Conservation (phyloP, 1,284 basidiomycete genomes). For the Tilletia horrida region DNA sequence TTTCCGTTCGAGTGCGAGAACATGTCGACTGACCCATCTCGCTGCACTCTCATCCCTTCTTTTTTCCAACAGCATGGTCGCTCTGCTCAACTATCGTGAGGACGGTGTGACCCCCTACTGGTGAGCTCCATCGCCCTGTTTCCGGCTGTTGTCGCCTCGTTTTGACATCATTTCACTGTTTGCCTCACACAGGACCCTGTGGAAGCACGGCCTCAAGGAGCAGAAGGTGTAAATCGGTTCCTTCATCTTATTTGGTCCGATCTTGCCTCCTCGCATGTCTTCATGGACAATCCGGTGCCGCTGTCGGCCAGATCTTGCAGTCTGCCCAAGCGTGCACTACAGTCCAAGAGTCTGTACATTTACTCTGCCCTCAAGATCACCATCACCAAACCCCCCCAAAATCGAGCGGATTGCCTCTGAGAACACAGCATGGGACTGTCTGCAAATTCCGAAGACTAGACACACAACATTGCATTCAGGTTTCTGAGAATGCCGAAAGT, state of each 20-base stretch:
- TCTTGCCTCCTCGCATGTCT: too few species aligned
- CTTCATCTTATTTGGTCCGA: too few species aligned
- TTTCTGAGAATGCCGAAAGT: too few species aligned
- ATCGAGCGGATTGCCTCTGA: too few species aligned
- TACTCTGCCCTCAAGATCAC: too few species aligned
- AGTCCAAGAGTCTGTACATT: neutral
- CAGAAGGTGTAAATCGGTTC: constrained; percentile 48
- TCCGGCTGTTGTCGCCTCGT: too few species aligned
- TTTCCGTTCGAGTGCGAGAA: too few species aligned
- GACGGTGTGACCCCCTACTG: constrained; percentile 67
- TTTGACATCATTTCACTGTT: too few species aligned
- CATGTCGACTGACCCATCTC: too few species aligned
- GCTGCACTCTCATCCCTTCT: neutral
- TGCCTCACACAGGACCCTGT: constrained; percentile 37
- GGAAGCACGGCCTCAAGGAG: constrained; percentile 54
- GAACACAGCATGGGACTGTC: too few species aligned
- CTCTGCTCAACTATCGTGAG: constrained; percentile 59
- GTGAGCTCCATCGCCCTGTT: constrained; percentile 57
- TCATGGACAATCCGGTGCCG: neutral
- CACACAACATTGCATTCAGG: too few species aligned
- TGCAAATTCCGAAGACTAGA: too few species aligned
- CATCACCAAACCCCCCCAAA: neutral
- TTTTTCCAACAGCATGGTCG: constrained; percentile 58
- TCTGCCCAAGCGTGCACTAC: neutral
- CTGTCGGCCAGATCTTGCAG: neutral